Evolutionary conservation across 1,284 basidiomycete genomes (phyloP), one percentile per base, ranked within the genome.

Genomic region (Apiotrichum gracile): DNA sequence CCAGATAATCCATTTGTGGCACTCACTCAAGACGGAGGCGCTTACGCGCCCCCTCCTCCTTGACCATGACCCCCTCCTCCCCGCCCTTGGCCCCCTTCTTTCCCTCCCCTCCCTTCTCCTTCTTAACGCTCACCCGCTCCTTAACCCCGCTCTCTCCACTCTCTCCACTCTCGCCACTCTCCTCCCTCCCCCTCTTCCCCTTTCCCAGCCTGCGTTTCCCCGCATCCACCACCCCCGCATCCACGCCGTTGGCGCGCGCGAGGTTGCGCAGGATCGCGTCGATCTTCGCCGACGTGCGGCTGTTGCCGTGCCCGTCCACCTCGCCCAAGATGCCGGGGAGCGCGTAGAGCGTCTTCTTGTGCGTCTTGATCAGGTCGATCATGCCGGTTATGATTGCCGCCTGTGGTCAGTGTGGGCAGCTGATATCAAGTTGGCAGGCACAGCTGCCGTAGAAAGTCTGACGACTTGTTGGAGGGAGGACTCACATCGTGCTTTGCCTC

Each of bases 301-400:
- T 14, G 46, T 47, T 47, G n/a, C 46, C 46, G 37, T 47, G 35
- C n/a, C 24, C 24, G 26, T 39, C 46, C 5, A 47, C 46, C n/a
- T 29, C 25, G n/a, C 37, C 37, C 12, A 47, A 10, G 14, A 47
- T 47, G n/a, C 46, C 46, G 19, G 35, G 35, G 26, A 47, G 37
- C 10, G 19, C 2, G 46, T 39, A 47, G 12, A 47, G 37, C 25
- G 24, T 14, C n/a, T 31, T 21, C 26, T 27, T 38, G 46, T 34
- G 10, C 16, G 44, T 22, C 33, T 35, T 46, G 44, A 26, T 37
- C 14, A 35, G 16, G 21, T 24, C 33, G 34, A 46, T 46, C 13
- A 46, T 46, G 33, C 44, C 44, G 33, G 33, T n/a, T 9, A 25
- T 33, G 33, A 46, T 21, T 10, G 22, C 14, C 5, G 31, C 39